Base-by-base conservation (phyloP, 352 stramenopile species). In the Pythium sp. region DNA sequence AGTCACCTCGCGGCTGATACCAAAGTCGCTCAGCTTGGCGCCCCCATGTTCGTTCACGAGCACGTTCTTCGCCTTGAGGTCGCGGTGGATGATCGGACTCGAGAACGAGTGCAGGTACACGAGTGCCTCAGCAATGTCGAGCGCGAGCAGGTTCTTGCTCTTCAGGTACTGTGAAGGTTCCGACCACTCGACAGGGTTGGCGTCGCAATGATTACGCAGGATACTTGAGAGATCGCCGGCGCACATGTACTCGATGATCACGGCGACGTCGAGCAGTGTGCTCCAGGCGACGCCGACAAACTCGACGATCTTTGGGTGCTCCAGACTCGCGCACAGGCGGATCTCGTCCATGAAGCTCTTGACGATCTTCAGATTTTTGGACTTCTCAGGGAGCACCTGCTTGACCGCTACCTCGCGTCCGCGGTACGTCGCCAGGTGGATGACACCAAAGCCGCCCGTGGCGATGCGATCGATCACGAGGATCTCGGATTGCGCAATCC, bases 1-100 rank as follows among this genome's bases (percentile, higher is more conserved):
- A 46, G 12, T 46, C 38, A 46, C 38, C 72, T 93, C 83, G 18
- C 81, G 81, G 70, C 81, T 91, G 62, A 91, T 75, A 22, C 87
- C 87, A 70, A 95, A 95, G 66, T 95, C 84, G 41, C 78, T 93
- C 55, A 93, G 64, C 68, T 95, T 95, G 22, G 84, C 84, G 38
- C 20, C 38, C 12, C 38, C 38, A 5, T 18, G 18, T 46, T 20
- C 12, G 56, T 62, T 58, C 7, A 89, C 51, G 4, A 90, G 59
- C n/a, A 90, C 65, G 57, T 86, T 90, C 47, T 75, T 79, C 1
- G 68, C 64, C 71, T 86, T 86, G 53, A 86, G 65, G 58, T 86
- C 76, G 26, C 79, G 79, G 54, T 86, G 79, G 47, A 86, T 79
- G 60, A 89, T 83, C 46, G 77, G 73, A 18, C 34, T 57, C 36